Conservation (phyloP, 352 stramenopile species). For the Globisporangium irregulare region DNA sequence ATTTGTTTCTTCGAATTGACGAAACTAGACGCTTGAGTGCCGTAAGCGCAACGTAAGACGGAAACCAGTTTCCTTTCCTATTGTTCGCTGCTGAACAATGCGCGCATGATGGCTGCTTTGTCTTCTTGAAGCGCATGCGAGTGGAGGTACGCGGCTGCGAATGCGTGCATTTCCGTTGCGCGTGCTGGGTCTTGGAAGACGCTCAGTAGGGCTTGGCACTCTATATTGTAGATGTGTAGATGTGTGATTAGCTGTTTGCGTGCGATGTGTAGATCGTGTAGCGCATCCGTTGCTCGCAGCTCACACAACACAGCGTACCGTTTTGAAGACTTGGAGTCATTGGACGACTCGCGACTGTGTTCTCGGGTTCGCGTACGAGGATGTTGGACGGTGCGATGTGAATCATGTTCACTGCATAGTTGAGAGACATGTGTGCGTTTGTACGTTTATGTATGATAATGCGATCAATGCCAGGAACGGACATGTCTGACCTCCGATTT, state of each 20-base stretch:
- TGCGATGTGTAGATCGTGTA: background rate
- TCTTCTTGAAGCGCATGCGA: constrained; percentile 11
- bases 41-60: constrained; percentile 3
- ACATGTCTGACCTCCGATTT: constrained; percentile 15
- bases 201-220: constrained; percentile 2
- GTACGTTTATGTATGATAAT: background rate
- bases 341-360: background rate
- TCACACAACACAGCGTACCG: background rate
- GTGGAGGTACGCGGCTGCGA: constrained; percentile 5
- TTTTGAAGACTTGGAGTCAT: constrained; percentile 7
- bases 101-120: constrained; percentile 3
- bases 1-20: background rate
- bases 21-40: background rate
- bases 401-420: constrained; percentile 7
- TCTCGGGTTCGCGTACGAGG: background rate
- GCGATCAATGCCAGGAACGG: background rate
- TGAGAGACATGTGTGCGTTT: background rate
- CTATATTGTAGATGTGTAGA: background rate
- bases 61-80: background rate
- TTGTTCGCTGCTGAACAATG: constrained; percentile 5
- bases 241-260: background rate
- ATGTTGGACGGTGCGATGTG: constrained; percentile 8
- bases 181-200: constrained; percentile 6
- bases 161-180: background rate
- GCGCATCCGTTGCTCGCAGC: background rate